Conservation (phyloP, 228 moss, liverwort and hornwort genomes). For the Sphagnum fallax region DNA sequence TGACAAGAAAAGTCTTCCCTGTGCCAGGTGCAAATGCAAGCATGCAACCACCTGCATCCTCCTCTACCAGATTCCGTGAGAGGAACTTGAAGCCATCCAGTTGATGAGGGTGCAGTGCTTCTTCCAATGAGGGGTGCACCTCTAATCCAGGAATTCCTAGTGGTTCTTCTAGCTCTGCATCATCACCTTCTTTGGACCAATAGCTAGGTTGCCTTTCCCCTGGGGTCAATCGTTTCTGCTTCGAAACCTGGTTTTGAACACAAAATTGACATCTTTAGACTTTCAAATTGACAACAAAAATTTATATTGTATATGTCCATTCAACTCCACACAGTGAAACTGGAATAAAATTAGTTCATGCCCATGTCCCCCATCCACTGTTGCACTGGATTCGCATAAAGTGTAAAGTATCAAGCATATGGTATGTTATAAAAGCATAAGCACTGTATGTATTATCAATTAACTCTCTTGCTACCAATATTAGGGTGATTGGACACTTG, state of each 20-base stretch:
- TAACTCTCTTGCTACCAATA: too few relatives aligned
- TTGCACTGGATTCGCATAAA: too few relatives aligned
- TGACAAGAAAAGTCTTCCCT: conserved; percentile 76
- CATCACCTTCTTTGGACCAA: conserved; percentile 5
- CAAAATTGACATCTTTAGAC: neutral
- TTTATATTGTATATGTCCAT: neutral
- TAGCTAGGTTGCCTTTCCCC: neutral
- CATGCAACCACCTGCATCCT: conserved; percentile 78
- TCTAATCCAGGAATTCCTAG: conserved; percentile 41
- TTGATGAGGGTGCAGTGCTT: conserved; percentile 66
- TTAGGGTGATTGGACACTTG: too few relatives aligned
- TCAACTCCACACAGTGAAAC: too few relatives aligned
- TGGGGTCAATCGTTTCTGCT: conserved; percentile 5
- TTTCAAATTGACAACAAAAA: neutral
- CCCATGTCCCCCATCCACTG: too few relatives aligned
- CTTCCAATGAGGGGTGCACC: conserved; percentile 47
- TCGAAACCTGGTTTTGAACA: neutral
- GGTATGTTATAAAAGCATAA: neutral
- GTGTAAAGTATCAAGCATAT: neutral
- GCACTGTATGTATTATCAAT: too few relatives aligned
- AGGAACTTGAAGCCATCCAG: conserved; percentile 78
- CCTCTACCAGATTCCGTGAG: conserved; percentile 54
- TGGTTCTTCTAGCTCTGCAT: conserved; percentile 29
- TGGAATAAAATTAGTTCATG: too few relatives aligned
- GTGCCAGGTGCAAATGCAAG: conserved; percentile 93